Conservation (phyloP, 768 basidiomycete genomes). For the Pulveroboletus sp. region DNA sequence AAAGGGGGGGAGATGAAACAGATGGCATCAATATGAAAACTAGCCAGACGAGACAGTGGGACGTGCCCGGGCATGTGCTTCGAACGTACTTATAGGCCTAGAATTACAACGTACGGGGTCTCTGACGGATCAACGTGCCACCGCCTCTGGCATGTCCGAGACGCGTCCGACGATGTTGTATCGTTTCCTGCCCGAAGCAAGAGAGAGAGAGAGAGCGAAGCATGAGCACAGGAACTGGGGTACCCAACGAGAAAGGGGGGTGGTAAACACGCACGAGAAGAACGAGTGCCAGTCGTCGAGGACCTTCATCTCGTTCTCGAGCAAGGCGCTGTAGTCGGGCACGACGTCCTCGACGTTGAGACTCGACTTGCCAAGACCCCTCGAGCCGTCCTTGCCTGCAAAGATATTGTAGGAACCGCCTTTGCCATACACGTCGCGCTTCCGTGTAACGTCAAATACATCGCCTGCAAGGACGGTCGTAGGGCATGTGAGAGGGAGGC, state of each 20-base stretch:
- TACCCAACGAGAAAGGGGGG: neutral
- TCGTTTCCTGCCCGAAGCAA: slow-evolving; percentile 51
- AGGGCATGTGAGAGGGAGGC: neutral
- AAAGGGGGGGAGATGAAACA: neutral
- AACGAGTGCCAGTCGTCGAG: slow-evolving; percentile 88
- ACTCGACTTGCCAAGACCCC: slow-evolving; percentile 85
- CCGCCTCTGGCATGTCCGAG: slow-evolving; percentile 43
- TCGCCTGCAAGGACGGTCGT: slow-evolving; percentile 37
- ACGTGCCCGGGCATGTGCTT: too few relatives aligned
- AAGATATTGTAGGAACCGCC: slow-evolving; percentile 80
- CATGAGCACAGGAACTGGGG: neutral
- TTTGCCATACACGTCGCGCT: slow-evolving; percentile 84
- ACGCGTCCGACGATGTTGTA: slow-evolving; percentile 86
- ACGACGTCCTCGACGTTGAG: slow-evolving; percentile 82
- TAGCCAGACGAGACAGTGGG: neutral
- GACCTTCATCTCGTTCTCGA: slow-evolving; percentile 68
- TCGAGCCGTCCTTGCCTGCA: slow-evolving; percentile 91
- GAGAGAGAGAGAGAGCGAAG: neutral
- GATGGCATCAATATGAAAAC: neutral
- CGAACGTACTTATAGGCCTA: neutral
- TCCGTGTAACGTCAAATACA: slow-evolving; percentile 85
- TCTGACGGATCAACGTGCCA: slow-evolving; percentile 10
- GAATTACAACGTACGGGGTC: neutral
- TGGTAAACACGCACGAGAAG: slow-evolving; percentile 60
- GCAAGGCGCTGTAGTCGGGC: slow-evolving; percentile 75